Conservation (phyloP, 768 basidiomycete genomes). For the Phylloporus scabripes region DNA sequence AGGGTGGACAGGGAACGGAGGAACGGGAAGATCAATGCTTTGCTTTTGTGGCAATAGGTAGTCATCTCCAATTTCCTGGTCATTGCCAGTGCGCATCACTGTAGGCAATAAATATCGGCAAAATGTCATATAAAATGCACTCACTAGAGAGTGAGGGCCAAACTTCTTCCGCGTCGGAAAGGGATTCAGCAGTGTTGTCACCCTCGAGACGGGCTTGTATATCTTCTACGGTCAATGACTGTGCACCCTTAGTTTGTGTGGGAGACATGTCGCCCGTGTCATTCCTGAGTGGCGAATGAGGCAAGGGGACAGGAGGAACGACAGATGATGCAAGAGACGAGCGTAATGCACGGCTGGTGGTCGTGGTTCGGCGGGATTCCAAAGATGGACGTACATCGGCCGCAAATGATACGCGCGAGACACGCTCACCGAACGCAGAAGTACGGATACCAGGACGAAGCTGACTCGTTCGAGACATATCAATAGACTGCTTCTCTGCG, state of each 20-base stretch:
- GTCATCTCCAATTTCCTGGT: constrained; percentile 30
- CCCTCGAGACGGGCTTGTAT: constrained; percentile 50
- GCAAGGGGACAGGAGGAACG: constrained; percentile 38
- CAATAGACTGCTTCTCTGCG: constrained; percentile 37
- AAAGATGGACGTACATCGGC: constrained; percentile 46
- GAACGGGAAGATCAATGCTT: constrained; percentile 26
- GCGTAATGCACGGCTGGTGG: constrained; percentile 41
- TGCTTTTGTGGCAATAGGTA: constrained; percentile 39
- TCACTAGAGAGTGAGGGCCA: constrained; percentile 64
- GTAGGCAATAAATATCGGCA: constrained; percentile 5
- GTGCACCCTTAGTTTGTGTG: constrained; percentile 38
- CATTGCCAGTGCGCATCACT: constrained; percentile 71
- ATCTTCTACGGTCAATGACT: constrained; percentile 51
- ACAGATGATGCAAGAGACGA: constrained; percentile 37
- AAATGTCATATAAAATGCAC: constrained; percentile 20
- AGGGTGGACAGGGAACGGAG: constrained; percentile 31
- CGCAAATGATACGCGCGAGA: constrained; percentile 67
- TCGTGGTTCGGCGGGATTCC: constrained; percentile 39
- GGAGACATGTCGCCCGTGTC: constrained; percentile 36
- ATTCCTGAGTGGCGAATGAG: constrained; percentile 12
- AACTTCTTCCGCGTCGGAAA: constrained; percentile 49
- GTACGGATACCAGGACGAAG: constrained; percentile 53
- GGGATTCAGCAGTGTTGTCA: constrained; percentile 25
- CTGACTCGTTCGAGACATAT: constrained; percentile 35
- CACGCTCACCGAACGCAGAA: constrained; percentile 44